These are phyloP conservation scores for Aspergillus floridensis DNA, from an alignment of 2,329 filamentous ascomycete species.

Conservation along the genomic window DNA sequence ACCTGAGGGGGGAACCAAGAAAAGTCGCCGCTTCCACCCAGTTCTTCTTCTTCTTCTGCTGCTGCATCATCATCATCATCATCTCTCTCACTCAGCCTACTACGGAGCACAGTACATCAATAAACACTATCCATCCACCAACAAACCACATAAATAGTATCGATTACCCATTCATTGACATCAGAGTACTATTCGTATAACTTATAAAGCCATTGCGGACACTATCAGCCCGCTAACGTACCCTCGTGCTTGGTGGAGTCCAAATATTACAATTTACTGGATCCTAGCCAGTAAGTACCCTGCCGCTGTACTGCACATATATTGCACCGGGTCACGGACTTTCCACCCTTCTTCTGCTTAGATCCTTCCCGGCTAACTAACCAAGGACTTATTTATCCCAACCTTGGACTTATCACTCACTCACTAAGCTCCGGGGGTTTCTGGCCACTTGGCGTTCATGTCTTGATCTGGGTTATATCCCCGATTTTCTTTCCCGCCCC, in stretches of 20 bases:
- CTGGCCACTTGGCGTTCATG: slow-evolving; percentile 29
- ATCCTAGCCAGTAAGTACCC: slow-evolving; percentile 7
- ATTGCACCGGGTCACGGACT: neutral
- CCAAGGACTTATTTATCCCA: slow-evolving; percentile 7
- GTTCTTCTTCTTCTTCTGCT: neutral
- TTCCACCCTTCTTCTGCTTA: slow-evolving; percentile 12
- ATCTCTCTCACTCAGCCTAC: no score
- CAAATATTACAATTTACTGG: neutral
- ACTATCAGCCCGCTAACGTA: neutral
- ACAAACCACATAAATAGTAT: no score
- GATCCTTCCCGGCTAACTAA: slow-evolving; percentile 20
- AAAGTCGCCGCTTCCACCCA: neutral
- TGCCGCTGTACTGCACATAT: slow-evolving; percentile 9
- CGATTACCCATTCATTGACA: no score
- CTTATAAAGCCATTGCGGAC: no score
- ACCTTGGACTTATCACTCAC: slow-evolving; percentile 3
- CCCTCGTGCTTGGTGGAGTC: neutral
- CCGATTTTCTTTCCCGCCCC: slow-evolving; percentile 11
- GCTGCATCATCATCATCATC: neutral
- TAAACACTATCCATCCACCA: no score
- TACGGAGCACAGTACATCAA: no score
- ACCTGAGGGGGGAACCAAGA: neutral
- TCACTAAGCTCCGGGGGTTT: slow-evolving; percentile 13
- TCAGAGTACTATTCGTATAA: no score
- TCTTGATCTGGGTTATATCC: slow-evolving; percentile 17